phyloP scores from a whole-genome alignment of 2,329 filamentous ascomycete genomes.

The Pseudopithomyces chartarum region DNA sequence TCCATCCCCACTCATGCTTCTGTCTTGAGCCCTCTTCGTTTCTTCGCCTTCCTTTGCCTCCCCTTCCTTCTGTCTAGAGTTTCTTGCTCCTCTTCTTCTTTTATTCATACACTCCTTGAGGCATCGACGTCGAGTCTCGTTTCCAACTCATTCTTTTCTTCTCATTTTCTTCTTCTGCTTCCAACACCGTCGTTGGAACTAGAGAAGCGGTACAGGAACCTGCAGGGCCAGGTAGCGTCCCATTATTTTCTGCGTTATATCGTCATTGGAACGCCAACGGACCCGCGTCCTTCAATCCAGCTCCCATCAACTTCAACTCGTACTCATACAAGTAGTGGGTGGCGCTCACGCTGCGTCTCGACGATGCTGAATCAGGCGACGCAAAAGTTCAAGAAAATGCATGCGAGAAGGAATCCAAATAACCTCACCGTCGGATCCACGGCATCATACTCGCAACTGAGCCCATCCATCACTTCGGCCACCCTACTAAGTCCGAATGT shows the following conservation, averaged over 20 bases:
- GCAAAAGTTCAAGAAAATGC: constrained; percentile 47
- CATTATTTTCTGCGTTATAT: neutral
- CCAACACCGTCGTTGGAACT: neutral
- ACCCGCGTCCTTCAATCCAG: constrained; percentile 14
- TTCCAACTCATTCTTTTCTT: constrained; percentile 9
- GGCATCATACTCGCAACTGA: constrained; percentile 40
- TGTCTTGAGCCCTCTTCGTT: constrained; percentile 13
- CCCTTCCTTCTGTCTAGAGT: too few relatives aligned
- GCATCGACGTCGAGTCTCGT: constrained; percentile 18
- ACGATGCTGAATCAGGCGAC: constrained; percentile 44
- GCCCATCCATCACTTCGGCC: constrained; percentile 42
- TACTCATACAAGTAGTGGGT: constrained; percentile 7
- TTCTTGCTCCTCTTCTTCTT: constrained; percentile 10
- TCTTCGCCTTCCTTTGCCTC: constrained; percentile 24
- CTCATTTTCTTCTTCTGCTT: too few relatives aligned
- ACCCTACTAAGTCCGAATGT: constrained; percentile 43
- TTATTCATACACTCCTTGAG: constrained; percentile 19
- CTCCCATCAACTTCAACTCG: constrained; percentile 13
- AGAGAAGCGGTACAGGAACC: constrained; percentile 12
- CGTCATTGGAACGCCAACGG: constrained; percentile 7
- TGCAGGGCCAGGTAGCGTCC: constrained; percentile 32
- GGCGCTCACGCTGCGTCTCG: neutral
- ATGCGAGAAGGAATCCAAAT: constrained; percentile 52
- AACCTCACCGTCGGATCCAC: constrained; percentile 51
- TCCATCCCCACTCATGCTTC: constrained; percentile 12